phyloP scores from a whole-genome alignment of 306 rosid genomes.

The Corylus heterophylla region DNA sequence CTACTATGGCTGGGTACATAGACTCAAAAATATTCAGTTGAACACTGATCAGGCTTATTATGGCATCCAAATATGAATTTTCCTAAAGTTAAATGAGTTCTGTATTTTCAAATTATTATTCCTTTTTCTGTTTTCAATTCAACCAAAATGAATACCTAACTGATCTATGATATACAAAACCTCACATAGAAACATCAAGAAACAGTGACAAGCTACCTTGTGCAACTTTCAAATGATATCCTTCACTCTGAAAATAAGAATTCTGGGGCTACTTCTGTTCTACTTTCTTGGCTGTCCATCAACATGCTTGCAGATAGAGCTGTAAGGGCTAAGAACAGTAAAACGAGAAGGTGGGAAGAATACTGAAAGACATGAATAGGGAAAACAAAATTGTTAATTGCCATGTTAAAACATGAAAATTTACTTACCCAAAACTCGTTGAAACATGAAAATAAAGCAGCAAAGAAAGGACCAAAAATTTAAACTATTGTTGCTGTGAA shows the following conservation, averaged over 20 bases:
- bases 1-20: not conserved
- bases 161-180: not conserved
- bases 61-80: not conserved
- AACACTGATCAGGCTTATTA: slow-evolving; percentile 1
- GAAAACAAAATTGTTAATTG: not conserved
- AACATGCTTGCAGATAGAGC: not conserved
- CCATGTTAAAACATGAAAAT: not conserved
- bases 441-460: not conserved
- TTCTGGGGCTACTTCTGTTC: not conserved
- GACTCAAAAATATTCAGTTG: not conserved
- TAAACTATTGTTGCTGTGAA: not conserved
- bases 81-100: not conserved
- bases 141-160: not conserved
- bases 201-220: not conserved
- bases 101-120: not conserved
- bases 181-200: not conserved
- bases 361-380: not conserved
- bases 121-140: not conserved
- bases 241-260: not conserved
- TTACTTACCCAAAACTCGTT: not conserved
- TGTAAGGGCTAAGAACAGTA: not conserved
- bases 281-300: not conserved
- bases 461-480: not conserved
- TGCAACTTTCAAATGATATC: not conserved
- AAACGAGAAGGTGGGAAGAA: not conserved